These are phyloP conservation scores for Pugionium cornutum DNA, from an alignment of 345 rosid genomes.

Conservation along the genomic window DNA sequence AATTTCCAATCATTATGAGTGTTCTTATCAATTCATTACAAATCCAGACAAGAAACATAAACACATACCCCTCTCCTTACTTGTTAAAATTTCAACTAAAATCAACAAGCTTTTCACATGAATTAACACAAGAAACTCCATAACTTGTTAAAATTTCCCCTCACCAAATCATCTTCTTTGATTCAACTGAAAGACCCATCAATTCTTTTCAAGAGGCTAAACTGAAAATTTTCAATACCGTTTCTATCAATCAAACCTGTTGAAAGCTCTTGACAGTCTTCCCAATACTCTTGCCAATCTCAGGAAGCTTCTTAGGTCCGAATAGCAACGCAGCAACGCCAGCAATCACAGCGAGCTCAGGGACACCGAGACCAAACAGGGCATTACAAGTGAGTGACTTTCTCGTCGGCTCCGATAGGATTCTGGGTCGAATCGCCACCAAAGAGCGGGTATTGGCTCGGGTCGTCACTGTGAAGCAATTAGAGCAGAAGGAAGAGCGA, in stretches of 20 bases:
- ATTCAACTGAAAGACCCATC: background rate
- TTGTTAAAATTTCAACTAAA: background rate
- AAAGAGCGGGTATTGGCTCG: constrained; percentile 34
- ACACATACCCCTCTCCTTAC: background rate
- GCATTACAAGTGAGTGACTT: constrained; percentile 69
- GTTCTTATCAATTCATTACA: background rate
- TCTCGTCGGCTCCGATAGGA: constrained; percentile 40
- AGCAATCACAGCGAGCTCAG: constrained; percentile 93
- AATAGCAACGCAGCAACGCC: constrained; percentile 90
- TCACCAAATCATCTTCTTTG: too few relatives aligned
- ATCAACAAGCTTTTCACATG: constrained; percentile 23
- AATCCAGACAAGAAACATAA: constrained; percentile 1
- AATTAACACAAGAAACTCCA: background rate
- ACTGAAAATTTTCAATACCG: background rate
- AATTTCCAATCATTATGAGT: background rate
- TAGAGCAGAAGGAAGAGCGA: constrained; percentile 48
- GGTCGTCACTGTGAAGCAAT: constrained; percentile 23
- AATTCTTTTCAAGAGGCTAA: background rate
- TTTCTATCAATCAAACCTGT: constrained; percentile 56
- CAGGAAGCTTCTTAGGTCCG: constrained; percentile 96
- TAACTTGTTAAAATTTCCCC: background rate
- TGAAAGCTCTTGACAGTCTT: constrained; percentile 95
- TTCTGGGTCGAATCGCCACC: constrained; percentile 47
- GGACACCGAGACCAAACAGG: constrained; percentile 90
- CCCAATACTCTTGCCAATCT: constrained; percentile 90